Evolutionary conservation across 148 eudicot genomes (phyloP).

Genomic region (Camellia japonica): DNA sequence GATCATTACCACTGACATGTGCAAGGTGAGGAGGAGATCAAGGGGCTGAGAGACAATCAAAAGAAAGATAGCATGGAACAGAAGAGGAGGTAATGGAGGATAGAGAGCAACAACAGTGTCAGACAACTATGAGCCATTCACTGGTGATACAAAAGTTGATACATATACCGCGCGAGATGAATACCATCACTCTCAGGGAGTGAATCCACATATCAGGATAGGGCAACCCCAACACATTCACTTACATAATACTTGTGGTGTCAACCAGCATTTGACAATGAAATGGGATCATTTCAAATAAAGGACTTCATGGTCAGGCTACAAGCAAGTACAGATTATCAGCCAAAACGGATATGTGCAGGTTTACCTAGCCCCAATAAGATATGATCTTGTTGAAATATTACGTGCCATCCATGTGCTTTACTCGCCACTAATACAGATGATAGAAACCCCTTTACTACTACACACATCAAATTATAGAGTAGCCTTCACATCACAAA

Average conservation of each 20-base stretch:
- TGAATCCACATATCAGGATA: background rate
- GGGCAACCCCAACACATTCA: background rate
- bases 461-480: background rate
- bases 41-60: background rate
- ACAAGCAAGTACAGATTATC: background rate
- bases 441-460: background rate
- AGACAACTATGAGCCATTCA: background rate
- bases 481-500: background rate
- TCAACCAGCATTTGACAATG: conserved; percentile 5
- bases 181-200: background rate
- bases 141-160: background rate
- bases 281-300: background rate
- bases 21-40: background rate
- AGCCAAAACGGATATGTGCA: background rate
- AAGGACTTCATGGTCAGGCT: background rate
- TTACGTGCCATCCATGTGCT: background rate
- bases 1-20: background rate
- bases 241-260: background rate
- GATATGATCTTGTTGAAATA: background rate
- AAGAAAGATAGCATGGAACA: background rate
- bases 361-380: background rate
- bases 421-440: background rate
- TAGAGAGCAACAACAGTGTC: background rate
- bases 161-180: background rate
- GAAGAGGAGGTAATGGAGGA: background rate